Conservation (phyloP, 2,329 filamentous ascomycete species). For the Pestalotiopsis sp. region DNA sequence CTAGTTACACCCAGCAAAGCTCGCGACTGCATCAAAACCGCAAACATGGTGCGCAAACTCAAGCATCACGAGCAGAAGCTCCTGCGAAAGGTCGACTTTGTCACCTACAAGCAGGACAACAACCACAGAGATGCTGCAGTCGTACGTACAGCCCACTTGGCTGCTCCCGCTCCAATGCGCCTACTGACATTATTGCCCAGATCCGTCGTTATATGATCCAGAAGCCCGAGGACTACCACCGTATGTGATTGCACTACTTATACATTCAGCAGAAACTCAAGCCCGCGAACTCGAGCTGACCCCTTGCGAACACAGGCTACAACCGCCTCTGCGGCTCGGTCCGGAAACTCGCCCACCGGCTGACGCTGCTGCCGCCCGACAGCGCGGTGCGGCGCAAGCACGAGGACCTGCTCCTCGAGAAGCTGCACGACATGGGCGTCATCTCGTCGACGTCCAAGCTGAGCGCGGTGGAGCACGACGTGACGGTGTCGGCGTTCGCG, state of each 20-base stretch:
- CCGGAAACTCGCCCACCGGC: constrained; percentile 85
- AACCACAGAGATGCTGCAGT: constrained; percentile 76
- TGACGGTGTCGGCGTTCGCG: constrained; percentile 89
- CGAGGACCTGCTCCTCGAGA: constrained; percentile 85
- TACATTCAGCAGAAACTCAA: not conserved
- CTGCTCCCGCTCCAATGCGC: not conserved
- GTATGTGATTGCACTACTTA: constrained; percentile 23
- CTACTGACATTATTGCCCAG: not conserved
- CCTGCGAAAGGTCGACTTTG: constrained; percentile 90
- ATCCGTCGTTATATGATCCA: constrained; percentile 80
- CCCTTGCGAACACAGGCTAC: constrained; percentile 35
- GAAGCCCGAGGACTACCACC: constrained; percentile 82
- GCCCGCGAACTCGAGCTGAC: constrained; percentile 13
- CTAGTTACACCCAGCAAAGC: not conserved
- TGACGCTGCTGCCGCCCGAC: constrained; percentile 79
- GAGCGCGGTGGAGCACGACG: constrained; percentile 82
- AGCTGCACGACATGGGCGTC: constrained; percentile 91
- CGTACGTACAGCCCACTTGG: not conserved
- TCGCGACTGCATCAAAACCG: not conserved
- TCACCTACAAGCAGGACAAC: constrained; percentile 88
- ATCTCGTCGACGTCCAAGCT: constrained; percentile 76
- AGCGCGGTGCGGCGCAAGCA: constrained; percentile 80
- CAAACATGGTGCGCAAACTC: constrained; percentile 87
- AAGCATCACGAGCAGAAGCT: constrained; percentile 98
- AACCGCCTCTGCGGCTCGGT: constrained; percentile 76